Evolutionary conservation across 495 filamentous ascomycete genomes (phyloP).

Genomic region (Podospora pseudoanserina): DNA sequence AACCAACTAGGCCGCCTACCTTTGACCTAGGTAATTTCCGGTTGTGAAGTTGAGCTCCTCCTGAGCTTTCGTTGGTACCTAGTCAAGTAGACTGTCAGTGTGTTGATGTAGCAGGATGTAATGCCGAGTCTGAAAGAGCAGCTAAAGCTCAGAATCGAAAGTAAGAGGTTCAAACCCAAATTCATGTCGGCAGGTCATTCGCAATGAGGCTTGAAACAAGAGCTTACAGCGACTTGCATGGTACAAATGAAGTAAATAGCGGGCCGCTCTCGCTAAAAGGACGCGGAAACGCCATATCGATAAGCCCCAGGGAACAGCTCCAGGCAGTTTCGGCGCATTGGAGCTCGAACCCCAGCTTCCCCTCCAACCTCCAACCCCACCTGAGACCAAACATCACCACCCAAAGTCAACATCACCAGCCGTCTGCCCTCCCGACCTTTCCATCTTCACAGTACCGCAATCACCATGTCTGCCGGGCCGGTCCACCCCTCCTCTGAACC

Average conservation of each 20-base stretch:
- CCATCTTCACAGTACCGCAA: not conserved
- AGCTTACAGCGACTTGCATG: not conserved
- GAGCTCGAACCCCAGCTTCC: not conserved
- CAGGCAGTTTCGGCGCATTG: not conserved
- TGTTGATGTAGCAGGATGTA: not conserved
- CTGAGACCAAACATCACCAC: not conserved
- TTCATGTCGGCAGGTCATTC: not conserved
- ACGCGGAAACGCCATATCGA: not conserved
- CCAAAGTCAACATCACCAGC: not conserved
- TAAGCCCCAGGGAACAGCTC: too few relatives aligned
- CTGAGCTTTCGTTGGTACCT: not conserved
- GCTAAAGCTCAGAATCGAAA: not conserved
- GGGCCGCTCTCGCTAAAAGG: not conserved
- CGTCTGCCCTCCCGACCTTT: not conserved
- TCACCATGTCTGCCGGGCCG: slow-evolving; percentile 28
- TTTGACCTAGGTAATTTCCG: too few relatives aligned
- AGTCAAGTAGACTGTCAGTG: not conserved
- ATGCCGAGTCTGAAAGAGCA: too few relatives aligned
- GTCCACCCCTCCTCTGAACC: slow-evolving; percentile 27
- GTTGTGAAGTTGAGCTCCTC: not conserved
- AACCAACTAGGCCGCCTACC: not conserved
- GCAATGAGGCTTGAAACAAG: not conserved
- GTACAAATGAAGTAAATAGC: not conserved
- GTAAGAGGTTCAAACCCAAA: not conserved
- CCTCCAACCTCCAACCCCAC: not conserved